phyloP scores from a whole-genome alignment of 345 rosid genomes.

The Barbarea vulgaris region DNA sequence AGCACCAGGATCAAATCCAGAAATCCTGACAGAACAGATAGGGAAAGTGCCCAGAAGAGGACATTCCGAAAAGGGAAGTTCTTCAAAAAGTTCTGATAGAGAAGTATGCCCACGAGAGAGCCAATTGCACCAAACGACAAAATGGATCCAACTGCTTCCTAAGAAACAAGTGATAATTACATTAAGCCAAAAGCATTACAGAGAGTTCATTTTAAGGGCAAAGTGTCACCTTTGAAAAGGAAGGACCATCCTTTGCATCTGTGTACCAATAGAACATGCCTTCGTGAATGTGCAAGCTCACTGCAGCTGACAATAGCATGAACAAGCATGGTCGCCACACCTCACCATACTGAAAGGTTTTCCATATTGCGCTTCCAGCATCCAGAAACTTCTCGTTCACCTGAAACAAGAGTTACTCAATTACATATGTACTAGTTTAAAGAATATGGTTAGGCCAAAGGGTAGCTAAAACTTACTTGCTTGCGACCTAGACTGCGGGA shows the following conservation, averaged over 20 bases:
- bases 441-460: slow-evolving; percentile 7
- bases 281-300: slow-evolving; percentile 68
- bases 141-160: slow-evolving; percentile 73
- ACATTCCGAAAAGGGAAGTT: slow-evolving; percentile 55
- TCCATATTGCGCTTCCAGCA: slow-evolving; percentile 66
- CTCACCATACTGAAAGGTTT: slow-evolving; percentile 54
- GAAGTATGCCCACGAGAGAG: slow-evolving; percentile 63
- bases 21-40: slow-evolving; percentile 63
- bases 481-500: slow-evolving; percentile 43
- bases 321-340: slow-evolving; percentile 81
- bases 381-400: slow-evolving; percentile 61
- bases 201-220: not conserved
- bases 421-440: not conserved
- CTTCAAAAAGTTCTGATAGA: slow-evolving; percentile 64
- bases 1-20: slow-evolving; percentile 63
- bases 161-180: slow-evolving; percentile 29
- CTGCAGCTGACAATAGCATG: slow-evolving; percentile 62
- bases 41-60: slow-evolving; percentile 66
- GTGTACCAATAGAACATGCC: slow-evolving; percentile 93
- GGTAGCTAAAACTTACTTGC: slow-evolving; percentile 41
- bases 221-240: slow-evolving; percentile 49
- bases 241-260: slow-evolving; percentile 79
- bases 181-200: not conserved
- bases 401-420: slow-evolving; percentile 43
- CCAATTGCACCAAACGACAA: slow-evolving; percentile 67